Conservation (phyloP, 2,329 filamentous ascomycete genomes). For the Zarea fungicola region DNA sequence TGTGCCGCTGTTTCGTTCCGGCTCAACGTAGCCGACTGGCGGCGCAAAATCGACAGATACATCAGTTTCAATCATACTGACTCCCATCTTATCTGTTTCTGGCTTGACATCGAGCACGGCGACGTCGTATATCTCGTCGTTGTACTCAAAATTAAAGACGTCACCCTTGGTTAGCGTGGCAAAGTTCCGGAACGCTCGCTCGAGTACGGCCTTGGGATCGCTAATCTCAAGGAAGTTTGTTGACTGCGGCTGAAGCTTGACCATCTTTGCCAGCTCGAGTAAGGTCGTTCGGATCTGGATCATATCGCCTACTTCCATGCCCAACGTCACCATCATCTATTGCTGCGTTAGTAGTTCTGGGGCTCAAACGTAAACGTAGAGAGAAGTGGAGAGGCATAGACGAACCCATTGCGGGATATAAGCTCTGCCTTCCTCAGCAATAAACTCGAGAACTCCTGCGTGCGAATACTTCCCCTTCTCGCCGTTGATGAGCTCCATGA, state of each 20-base stretch:
- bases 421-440: conserved; percentile 92
- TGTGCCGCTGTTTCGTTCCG: conserved; percentile 71
- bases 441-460: conserved; percentile 93
- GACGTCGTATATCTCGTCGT: conserved; percentile 89
- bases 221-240: conserved; percentile 93
- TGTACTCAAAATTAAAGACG: conserved; percentile 94
- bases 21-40: conserved; percentile 90
- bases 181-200: conserved; percentile 95
- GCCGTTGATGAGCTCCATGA: conserved; percentile 94
- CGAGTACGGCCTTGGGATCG: conserved; percentile 93
- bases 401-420: conserved; percentile 90
- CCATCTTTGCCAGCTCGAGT: conserved; percentile 80
- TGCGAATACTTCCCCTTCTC: conserved; percentile 76
- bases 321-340: conserved; percentile 89
- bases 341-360: conserved; percentile 17
- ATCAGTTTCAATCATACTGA: conserved; percentile 95
- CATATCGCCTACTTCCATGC: conserved; percentile 86
- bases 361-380: too few species aligned
- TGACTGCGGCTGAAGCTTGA: conserved; percentile 95
- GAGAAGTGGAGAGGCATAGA: not conserved
- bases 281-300: conserved; percentile 94
- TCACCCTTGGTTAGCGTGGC: conserved; percentile 90
- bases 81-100: conserved; percentile 72
- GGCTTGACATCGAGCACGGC: conserved; percentile 93
- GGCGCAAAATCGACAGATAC: conserved; percentile 93